phyloP scores from a whole-genome alignment of 169 alveolate genomes.

The Plasmodium falciparum region DNA sequence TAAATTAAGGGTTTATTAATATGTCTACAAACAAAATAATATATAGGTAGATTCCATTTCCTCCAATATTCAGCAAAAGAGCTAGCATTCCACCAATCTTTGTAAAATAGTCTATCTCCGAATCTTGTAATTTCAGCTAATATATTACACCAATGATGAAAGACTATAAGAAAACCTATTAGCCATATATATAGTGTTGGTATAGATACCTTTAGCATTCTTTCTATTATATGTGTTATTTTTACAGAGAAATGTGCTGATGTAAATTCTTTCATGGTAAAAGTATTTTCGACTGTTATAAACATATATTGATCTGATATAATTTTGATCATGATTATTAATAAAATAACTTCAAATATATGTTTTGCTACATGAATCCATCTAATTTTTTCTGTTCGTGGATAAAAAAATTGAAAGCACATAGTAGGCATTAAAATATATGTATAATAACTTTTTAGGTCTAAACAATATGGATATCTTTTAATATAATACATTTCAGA shows the following conservation, averaged over 20 bases:
- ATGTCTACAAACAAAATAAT: slow-evolving; percentile 93
- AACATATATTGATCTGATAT: slow-evolving; percentile 91
- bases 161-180: slow-evolving; percentile 90
- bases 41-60: slow-evolving; percentile 96
- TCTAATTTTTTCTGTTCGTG: slow-evolving; percentile 86
- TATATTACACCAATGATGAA: slow-evolving; percentile 94
- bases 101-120: slow-evolving; percentile 95
- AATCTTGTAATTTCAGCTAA: slow-evolving; percentile 95
- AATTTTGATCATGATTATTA: slow-evolving; percentile 85
- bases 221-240: slow-evolving; percentile 78
- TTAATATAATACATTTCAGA: slow-evolving; percentile 23
- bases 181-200: slow-evolving; percentile 96
- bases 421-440: slow-evolving; percentile 93
- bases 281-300: slow-evolving; percentile 90
- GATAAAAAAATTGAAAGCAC: slow-evolving; percentile 92
- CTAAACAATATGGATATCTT: slow-evolving; percentile 90
- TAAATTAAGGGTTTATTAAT: slow-evolving; percentile 93
- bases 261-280: slow-evolving; percentile 88
- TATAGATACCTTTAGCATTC: slow-evolving; percentile 90
- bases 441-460: slow-evolving; percentile 85
- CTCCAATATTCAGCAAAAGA: slow-evolving; percentile 94
- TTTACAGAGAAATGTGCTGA: slow-evolving; percentile 81
- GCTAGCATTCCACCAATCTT: slow-evolving; percentile 97
- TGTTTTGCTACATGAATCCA: slow-evolving; percentile 84
- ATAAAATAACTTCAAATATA: slow-evolving; percentile 79